Evolutionary conservation across 257 asterid genomes (phyloP).

Genomic region (Solanum rostratum): DNA sequence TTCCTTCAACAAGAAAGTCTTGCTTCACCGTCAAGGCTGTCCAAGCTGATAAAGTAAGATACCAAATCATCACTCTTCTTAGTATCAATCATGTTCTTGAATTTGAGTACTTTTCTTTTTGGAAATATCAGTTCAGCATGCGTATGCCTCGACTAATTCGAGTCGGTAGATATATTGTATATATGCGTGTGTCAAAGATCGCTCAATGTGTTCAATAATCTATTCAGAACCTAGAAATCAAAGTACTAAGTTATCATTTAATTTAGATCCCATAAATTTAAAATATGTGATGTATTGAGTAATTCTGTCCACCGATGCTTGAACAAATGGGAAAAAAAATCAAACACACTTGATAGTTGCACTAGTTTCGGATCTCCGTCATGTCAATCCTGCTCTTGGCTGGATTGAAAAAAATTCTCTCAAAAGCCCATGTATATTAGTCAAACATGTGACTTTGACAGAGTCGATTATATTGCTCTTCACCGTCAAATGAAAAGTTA

Average conservation of each 20-base stretch:
- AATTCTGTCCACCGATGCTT: neutral
- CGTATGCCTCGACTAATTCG: neutral
- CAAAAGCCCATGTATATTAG: no score
- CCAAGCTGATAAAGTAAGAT: constrained; percentile 69
- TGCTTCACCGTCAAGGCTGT: constrained; percentile 63
- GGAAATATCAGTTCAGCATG: no score
- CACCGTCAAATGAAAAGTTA: no score
- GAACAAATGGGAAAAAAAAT: neutral
- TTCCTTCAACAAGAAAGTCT: constrained; percentile 47
- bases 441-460: no score
- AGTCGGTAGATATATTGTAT: neutral
- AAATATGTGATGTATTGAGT: neutral
- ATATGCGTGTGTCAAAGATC: neutral
- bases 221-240: neutral
- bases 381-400: no score
- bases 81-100: neutral
- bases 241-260: neutral
- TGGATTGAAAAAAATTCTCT: no score
- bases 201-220: neutral
- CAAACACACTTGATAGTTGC: no score
- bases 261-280: neutral
- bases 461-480: no score
- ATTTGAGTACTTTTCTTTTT: neutral
- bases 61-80: neutral
- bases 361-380: no score